Conservation (phyloP, 2,329 filamentous ascomycete species). For the Hyphodiscus sp. region DNA sequence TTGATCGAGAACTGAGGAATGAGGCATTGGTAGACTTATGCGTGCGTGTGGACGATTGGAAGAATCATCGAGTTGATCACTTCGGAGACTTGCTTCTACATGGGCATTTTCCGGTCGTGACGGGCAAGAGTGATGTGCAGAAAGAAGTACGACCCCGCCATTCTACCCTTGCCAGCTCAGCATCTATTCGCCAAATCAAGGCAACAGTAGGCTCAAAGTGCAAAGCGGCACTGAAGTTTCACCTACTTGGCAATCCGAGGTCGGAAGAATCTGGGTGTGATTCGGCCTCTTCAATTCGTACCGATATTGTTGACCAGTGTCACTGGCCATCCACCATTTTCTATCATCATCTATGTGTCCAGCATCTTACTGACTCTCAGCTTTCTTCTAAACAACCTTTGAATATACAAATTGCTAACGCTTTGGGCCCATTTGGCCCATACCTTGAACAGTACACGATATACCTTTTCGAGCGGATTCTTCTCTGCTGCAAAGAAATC, state of each 20-base stretch:
- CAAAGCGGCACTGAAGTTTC: slow-evolving; percentile 9
- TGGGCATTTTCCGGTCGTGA: slow-evolving; percentile 86
- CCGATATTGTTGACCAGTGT: not conserved
- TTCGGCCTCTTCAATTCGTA: not conserved
- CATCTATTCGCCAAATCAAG: slow-evolving; percentile 4
- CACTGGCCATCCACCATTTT: not conserved
- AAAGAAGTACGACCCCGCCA: slow-evolving; percentile 50
- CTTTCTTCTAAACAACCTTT: not conserved
- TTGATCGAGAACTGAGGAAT: slow-evolving; percentile 78
- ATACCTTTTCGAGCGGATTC: slow-evolving; percentile 91
- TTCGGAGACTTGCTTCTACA: slow-evolving; percentile 86
- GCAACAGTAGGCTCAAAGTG: slow-evolving; percentile 8
- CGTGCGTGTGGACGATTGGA: slow-evolving; percentile 90
- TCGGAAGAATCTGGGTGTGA: not conserved
- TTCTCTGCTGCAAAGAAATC: slow-evolving; percentile 95
- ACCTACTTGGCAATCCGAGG: not conserved
- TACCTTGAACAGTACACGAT: slow-evolving; percentile 71
- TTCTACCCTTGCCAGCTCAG: slow-evolving; percentile 12
- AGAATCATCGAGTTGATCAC: slow-evolving; percentile 81
- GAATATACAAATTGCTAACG: slow-evolving; percentile 19
- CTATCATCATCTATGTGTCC: not conserved
- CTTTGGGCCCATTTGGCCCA: slow-evolving; percentile 17
- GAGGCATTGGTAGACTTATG: slow-evolving; percentile 80
- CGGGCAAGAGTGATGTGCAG: slow-evolving; percentile 82
- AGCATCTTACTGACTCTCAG: not conserved